These are phyloP conservation scores for Capronia epimyces DNA, from an alignment of 2,329 filamentous ascomycete species.

Conservation along the genomic window DNA sequence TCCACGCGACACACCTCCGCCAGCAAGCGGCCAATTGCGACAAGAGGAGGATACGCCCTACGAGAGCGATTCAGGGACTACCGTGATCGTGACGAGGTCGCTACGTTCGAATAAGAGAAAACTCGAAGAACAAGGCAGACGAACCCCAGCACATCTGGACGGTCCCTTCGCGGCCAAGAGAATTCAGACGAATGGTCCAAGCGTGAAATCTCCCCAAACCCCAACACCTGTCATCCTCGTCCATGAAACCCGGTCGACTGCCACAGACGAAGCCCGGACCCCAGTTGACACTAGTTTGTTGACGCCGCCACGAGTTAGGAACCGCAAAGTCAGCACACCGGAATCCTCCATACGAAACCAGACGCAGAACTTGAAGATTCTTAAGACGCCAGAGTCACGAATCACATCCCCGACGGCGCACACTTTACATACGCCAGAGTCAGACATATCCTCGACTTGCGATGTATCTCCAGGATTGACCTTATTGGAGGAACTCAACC, in stretches of 20 bases:
- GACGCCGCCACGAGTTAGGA: conserved; percentile 16
- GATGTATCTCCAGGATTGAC: conserved; percentile 7
- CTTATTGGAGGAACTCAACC: background rate
- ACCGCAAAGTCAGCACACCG: conserved; percentile 14
- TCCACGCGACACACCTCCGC: background rate
- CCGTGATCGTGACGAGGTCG: conserved; percentile 1
- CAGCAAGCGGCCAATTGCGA: conserved; percentile 9
- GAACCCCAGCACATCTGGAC: background rate
- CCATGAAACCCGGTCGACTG: conserved; percentile 11
- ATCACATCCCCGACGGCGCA: conserved; percentile 1
- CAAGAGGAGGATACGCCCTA: conserved; percentile 1
- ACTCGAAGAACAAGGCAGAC: conserved; percentile 8
- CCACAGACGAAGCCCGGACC: conserved; percentile 5
- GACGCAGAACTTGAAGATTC: conserved; percentile 1
- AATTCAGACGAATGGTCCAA: conserved; percentile 11
- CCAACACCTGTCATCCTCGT: conserved; percentile 18
- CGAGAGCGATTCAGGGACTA: conserved; percentile 13
- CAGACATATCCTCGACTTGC: conserved; percentile 15
- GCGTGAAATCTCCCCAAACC: conserved; percentile 6
- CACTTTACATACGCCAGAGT: background rate
- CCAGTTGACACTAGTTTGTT: conserved; percentile 11
- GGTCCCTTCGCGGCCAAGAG: conserved; percentile 2
- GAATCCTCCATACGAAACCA: conserved; percentile 3
- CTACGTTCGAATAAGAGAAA: conserved; percentile 13
- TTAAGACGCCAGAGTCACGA: conserved; percentile 7